Evolutionary conservation across 805 yeast species (phyloP).

Genomic region (Huiozyma sinensis): DNA sequence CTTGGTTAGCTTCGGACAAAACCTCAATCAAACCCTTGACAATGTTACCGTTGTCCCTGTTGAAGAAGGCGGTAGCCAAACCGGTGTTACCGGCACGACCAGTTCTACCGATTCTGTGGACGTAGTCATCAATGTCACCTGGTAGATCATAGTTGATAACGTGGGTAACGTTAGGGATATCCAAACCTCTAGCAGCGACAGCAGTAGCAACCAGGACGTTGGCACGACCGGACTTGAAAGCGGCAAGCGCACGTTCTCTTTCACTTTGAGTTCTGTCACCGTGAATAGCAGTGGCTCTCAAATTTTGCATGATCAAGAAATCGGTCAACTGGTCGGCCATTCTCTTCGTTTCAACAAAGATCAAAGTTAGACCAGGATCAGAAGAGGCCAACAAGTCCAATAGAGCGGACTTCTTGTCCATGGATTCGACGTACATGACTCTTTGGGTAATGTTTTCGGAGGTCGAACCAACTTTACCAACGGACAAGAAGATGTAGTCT

Average conservation of each 20-base stretch:
- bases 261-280: slow-evolving; percentile 98
- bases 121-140: slow-evolving; percentile 94
- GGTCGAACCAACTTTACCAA: slow-evolving; percentile 98
- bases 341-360: slow-evolving; percentile 96
- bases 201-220: slow-evolving; percentile 98
- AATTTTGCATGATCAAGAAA: slow-evolving; percentile 75
- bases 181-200: slow-evolving; percentile 99
- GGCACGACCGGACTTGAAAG: slow-evolving; percentile 85
- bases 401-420: slow-evolving; percentile 82
- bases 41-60: slow-evolving; percentile 86
- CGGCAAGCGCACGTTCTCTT: slow-evolving; percentile 94
- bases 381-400: slow-evolving; percentile 78
- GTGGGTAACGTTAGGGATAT: slow-evolving; percentile 97
- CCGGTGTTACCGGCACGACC: slow-evolving; percentile 99
- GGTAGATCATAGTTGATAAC: slow-evolving; percentile 97
- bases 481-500: slow-evolving; percentile 89
- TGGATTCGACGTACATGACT: slow-evolving; percentile 82
- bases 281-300: slow-evolving; percentile 97
- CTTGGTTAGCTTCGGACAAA: slow-evolving; percentile 93
- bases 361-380: slow-evolving; percentile 77
- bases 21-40: slow-evolving; percentile 81
- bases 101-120: slow-evolving; percentile 99
- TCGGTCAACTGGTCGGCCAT: slow-evolving; percentile 95
- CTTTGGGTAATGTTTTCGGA: slow-evolving; percentile 97
- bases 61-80: slow-evolving; percentile 96